Evolutionary conservation across 768 basidiomycete genomes (phyloP), one percentile per base, ranked within the genome.

Genomic region (Boletus eberwhitei): DNA sequence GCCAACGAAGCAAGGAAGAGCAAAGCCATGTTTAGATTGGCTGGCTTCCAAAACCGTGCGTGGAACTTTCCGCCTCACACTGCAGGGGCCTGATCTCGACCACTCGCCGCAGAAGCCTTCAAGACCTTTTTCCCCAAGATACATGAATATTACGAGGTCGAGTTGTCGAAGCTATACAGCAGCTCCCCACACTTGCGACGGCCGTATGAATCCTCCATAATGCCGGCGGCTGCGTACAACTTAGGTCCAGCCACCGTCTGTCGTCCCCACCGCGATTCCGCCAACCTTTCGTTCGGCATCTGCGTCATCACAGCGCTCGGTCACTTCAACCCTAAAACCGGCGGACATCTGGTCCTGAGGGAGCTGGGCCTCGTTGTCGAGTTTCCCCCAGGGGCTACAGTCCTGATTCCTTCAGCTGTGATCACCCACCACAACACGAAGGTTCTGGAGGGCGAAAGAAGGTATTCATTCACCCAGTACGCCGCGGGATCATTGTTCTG

Each of bases 381-480:
- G 5, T 61, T 61, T 32, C 60, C 54, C 0, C 54, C 51, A 0
- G 59, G 53, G 0, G 11, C 49, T 0, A 61, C 54, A 0, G 22
- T 26, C 0, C 37, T 57, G 0, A 53, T 61, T 1, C 52, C 54
- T 0, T 61, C 54, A 0, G 48, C 52, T 0, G 5, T 57, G 3
- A 0, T 61, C 2, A 61, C 54, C 0, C 59, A 61, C 1, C 48
- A 4, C 2, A 61, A 61, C 3, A 14, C 37, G 0, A 43, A 9
- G 0, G n/a, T 61, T 7, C 5, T 0, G 0, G 14, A 21, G 5
- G 41, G 41, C 0, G 48, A 53, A 9, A 44, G 1, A 0, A 22
- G 59, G 22, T 61, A 53, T 6, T 61, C 40, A 0, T 53, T 61
- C n/a, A 61, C 52, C 0, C 54, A 61, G 5, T 61, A 61, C 8